These are phyloP conservation scores for Elasticomyces elasticus DNA, from an alignment of 495 filamentous ascomycete species.

Conservation along the genomic window DNA sequence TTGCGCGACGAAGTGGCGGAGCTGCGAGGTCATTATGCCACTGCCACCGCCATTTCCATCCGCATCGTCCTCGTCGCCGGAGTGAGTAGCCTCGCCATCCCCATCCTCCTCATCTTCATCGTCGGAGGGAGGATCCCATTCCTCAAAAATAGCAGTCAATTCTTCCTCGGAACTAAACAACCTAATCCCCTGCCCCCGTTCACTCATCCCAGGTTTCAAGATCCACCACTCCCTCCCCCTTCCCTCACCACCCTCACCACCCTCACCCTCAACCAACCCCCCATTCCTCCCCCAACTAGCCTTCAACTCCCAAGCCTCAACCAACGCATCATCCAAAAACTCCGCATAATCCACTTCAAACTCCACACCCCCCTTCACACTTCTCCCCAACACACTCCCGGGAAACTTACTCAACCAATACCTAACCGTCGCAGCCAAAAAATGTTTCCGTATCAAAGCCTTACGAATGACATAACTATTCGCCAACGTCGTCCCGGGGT, in stretches of 20 bases:
- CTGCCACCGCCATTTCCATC: conserved; percentile 25
- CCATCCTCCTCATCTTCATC: conserved; percentile 54
- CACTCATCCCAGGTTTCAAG: conserved; percentile 93
- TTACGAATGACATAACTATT: conserved; percentile 92
- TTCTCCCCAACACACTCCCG: conserved; percentile 49
- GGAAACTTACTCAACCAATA: conserved; percentile 79
- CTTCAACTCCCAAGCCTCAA: conserved; percentile 76
- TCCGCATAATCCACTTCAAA: conserved; percentile 96
- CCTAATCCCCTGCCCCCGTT: conserved; percentile 83
- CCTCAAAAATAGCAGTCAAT: conserved; percentile 73
- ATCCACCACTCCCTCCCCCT: conserved; percentile 86
- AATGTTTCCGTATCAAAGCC: conserved; percentile 95
- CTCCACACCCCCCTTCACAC: conserved; percentile 63
- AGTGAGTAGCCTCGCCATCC: conserved; percentile 27
- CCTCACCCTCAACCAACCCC: conserved; percentile 39
- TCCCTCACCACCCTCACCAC: conserved; percentile 19
- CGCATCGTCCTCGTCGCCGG: conserved; percentile 27
- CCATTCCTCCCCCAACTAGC: conserved; percentile 63
- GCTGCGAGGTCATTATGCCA: conserved; percentile 72
- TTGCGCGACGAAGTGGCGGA: conserved; percentile 91
- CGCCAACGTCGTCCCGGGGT: conserved; percentile 49
- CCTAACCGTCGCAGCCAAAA: conserved; percentile 65
- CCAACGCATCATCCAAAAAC: conserved; percentile 87
- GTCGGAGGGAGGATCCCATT: conserved; percentile 56
- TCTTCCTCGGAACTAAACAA: conserved; percentile 77